A percentile compares a stretch with the other conserved stretches of the same genome.
Conservation (phyloP, 2,329 filamentous ascomycete species). For the Ramularia endophylla region DNA sequence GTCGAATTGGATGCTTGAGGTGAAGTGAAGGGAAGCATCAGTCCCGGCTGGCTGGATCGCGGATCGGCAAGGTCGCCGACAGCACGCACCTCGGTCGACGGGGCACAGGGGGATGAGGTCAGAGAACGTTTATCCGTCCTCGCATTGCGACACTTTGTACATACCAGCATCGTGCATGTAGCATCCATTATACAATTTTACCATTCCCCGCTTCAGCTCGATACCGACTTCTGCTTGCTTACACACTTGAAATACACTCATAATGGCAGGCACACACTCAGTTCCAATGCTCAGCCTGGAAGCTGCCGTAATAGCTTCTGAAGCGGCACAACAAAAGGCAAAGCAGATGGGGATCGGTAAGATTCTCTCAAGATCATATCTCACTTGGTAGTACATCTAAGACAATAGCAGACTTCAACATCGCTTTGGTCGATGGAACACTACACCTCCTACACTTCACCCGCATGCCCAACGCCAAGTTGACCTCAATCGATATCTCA, state of each 20-base stretch:
- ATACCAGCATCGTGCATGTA: neutral
- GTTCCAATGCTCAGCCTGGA: slow-evolving; percentile 31
- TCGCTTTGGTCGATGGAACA: slow-evolving; percentile 43
- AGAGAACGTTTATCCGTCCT: no score
- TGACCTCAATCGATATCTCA: slow-evolving; percentile 55
- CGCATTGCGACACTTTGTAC: no score
- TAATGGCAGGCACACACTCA: slow-evolving; percentile 25
- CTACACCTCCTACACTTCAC: slow-evolving; percentile 44
- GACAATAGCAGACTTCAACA: slow-evolving; percentile 50
- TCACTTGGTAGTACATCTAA: neutral
- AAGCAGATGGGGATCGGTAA: slow-evolving; percentile 34
- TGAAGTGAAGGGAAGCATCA: no score
- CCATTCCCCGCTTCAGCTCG: no score
- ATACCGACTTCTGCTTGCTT: neutral
- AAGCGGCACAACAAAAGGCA: slow-evolving; percentile 32
- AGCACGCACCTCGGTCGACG: no score
- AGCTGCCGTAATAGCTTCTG: slow-evolving; percentile 30
- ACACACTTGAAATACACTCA: slow-evolving; percentile 2
- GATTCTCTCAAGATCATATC: neutral
- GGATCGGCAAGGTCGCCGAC: no score
- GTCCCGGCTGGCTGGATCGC: no score
- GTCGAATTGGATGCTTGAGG: no score
- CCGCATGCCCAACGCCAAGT: slow-evolving; percentile 45
- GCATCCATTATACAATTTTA: neutral
- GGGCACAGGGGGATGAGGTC: no score